Base-by-base conservation (phyloP, 1,139 yeast species). In the Protomyces inundatus region DNA sequence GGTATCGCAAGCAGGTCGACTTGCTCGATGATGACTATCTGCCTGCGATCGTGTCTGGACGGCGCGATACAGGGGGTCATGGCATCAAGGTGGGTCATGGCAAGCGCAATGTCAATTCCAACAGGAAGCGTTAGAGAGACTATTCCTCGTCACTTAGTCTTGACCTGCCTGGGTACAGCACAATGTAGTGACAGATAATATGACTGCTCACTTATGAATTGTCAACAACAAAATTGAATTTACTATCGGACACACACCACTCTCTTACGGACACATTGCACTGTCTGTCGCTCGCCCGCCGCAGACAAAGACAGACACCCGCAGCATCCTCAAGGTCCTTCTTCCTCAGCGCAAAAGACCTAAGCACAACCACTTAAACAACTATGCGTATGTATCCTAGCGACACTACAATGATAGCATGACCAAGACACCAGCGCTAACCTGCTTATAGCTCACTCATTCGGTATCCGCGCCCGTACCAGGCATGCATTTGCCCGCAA, bases 361-460 rank as follows among this genome's bases (percentile, higher is more conserved):
- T 14, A 42, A 30, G 32, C 12, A 42, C 48, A 42, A 30, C 16
- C 48, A n/a, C n/a, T 16, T 9, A 23, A 42, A 30, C 23, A 14
- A 42, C 48, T 14, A 42, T 42, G 48, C 48, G 48, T 42, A 42
- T 16, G 48, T 6, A 23, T 23, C 48, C 12, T 12, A 12, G 39
- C 48, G 30, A 14, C 30, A n/a, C 4, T 1, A 2, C 48, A 6
- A 42, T 23, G 23, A 23, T 2, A 23, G 23, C 23, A 23, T 23
- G 9, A 6, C 7, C 4, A 3, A 42, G 16, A 12, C 42, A 39
- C 42, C 14, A 39, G 14, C 42, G 4, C 9, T 7, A 36, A 36
- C 12, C 12, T 36, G 1, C 39, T 85, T 95, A 91, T 83, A 98
- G 98, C 82, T 81, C 87, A 76, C 85, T 90, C 79, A 86, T 96